These are phyloP conservation scores for Terfezia boudieri DNA, from an alignment of 495 filamentous ascomycete genomes.

Conservation along the genomic window DNA sequence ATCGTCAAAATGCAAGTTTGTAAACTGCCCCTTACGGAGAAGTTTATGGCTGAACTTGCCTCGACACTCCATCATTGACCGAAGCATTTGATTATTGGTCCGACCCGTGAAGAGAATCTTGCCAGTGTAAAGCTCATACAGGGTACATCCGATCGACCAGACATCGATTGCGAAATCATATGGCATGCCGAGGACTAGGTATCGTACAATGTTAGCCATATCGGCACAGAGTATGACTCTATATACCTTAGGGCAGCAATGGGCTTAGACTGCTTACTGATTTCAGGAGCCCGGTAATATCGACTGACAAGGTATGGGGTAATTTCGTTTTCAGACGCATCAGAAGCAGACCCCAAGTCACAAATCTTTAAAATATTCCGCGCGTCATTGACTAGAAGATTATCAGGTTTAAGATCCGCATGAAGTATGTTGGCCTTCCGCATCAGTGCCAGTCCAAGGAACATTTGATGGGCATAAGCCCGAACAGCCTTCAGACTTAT, in stretches of 20 bases:
- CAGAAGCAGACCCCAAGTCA: constrained; percentile 82
- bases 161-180: constrained; percentile 90
- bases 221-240: not conserved
- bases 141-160: constrained; percentile 91
- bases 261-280: constrained; percentile 27
- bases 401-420: constrained; percentile 93
- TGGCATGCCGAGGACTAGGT: constrained; percentile 55
- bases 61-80: constrained; percentile 84
- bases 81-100: constrained; percentile 95
- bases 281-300: constrained; percentile 91
- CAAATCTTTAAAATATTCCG: constrained; percentile 80
- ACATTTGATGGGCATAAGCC: constrained; percentile 83
- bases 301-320: constrained; percentile 86
- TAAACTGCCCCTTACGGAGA: constrained; percentile 53
- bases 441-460: constrained; percentile 62
- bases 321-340: constrained; percentile 71
- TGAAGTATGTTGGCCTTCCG: constrained; percentile 84
- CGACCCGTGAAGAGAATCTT: constrained; percentile 90
- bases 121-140: constrained; percentile 92
- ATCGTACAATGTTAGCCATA: not conserved
- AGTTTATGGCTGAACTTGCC: constrained; percentile 79
- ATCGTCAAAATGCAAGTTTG: constrained; percentile 64
- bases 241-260: not conserved
- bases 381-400: constrained; percentile 68
- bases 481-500: constrained; percentile 70